These are phyloP conservation scores for Rosa chinensis DNA, from an alignment of 306 rosid species.

Conservation along the genomic window DNA sequence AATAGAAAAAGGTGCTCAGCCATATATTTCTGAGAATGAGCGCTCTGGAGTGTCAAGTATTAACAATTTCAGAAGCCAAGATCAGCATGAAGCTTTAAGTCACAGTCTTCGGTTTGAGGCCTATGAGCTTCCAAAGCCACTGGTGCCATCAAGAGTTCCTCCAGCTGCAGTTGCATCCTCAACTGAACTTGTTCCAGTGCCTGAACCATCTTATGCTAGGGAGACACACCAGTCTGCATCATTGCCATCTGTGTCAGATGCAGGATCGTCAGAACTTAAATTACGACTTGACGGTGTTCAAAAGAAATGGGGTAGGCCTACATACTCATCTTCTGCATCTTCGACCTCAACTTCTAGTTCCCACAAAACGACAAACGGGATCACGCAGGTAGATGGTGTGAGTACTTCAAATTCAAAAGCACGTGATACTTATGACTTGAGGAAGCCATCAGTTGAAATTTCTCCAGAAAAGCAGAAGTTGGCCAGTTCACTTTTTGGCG, in stretches of 20 bases:
- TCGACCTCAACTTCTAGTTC: conserved; percentile 44
- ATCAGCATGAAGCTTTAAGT: conserved; percentile 55
- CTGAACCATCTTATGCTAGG: conserved; percentile 58
- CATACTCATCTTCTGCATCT: conserved; percentile 52
- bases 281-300: conserved; percentile 87
- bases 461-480: conserved; percentile 79
- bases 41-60: conserved; percentile 48
- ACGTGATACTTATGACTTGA: conserved; percentile 51
- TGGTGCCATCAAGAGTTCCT: conserved; percentile 42
- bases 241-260: conserved; percentile 47
- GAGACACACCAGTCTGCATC: conserved; percentile 53
- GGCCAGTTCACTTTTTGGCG: conserved; percentile 89
- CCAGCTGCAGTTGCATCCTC: conserved; percentile 47
- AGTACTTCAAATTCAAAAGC: conserved; percentile 42
- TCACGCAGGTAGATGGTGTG: conserved; percentile 46
- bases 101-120: conserved; percentile 84
- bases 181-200: conserved; percentile 64
- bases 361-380: conserved; percentile 59
- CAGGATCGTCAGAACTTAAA: conserved; percentile 60
- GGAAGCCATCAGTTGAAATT: conserved; percentile 58
- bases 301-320: conserved; percentile 77
- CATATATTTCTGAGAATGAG: conserved; percentile 66
- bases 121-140: conserved; percentile 74
- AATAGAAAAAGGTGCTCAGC: conserved; percentile 74
- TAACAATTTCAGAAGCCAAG: conserved; percentile 52